phyloP scores from a whole-genome alignment of 1,284 basidiomycete species.

The Cutaneotrichosporon daszewskae region DNA sequence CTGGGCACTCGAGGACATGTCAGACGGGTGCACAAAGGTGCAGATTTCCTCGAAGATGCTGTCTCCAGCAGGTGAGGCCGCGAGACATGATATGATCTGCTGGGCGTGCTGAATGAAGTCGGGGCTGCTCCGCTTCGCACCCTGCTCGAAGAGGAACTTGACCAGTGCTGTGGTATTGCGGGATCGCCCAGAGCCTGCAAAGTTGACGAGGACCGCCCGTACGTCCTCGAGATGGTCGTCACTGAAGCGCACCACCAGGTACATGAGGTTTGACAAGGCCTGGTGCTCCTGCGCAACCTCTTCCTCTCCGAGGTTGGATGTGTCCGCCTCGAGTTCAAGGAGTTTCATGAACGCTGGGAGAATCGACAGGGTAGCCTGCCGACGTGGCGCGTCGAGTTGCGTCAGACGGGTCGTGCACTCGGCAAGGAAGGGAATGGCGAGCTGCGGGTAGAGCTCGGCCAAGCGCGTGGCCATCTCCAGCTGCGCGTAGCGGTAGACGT shows the following conservation, averaged over 20 bases:
- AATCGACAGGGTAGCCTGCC: constrained; percentile 58
- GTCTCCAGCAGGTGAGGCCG: constrained; percentile 67
- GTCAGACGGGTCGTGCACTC: constrained; percentile 71
- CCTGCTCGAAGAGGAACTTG: constrained; percentile 80
- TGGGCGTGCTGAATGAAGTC: constrained; percentile 74
- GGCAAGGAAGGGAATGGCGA: constrained; percentile 63
- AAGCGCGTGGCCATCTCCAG: constrained; percentile 69
- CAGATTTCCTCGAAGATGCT: constrained; percentile 77
- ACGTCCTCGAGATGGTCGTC: constrained; percentile 76
- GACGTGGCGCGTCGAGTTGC: constrained; percentile 56
- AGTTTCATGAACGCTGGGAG: constrained; percentile 74
- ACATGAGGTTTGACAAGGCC: constrained; percentile 75
- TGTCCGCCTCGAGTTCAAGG: constrained; percentile 56
- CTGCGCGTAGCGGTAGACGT: constrained; percentile 75
- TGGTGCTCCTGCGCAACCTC: constrained; percentile 54
- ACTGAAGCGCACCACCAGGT: constrained; percentile 72
- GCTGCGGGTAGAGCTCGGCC: constrained; percentile 69
- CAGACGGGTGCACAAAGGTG: constrained; percentile 72
- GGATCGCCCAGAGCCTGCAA: constrained; percentile 40
- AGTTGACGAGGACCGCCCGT: constrained; percentile 69
- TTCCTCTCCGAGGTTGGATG: constrained; percentile 26
- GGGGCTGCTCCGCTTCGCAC: constrained; percentile 71
- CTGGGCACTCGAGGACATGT: constrained; percentile 66
- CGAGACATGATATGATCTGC: constrained; percentile 76
- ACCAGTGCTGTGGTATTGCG: constrained; percentile 71